phyloP scores from a whole-genome alignment of 768 basidiomycete species.

The Suillus plorans region DNA sequence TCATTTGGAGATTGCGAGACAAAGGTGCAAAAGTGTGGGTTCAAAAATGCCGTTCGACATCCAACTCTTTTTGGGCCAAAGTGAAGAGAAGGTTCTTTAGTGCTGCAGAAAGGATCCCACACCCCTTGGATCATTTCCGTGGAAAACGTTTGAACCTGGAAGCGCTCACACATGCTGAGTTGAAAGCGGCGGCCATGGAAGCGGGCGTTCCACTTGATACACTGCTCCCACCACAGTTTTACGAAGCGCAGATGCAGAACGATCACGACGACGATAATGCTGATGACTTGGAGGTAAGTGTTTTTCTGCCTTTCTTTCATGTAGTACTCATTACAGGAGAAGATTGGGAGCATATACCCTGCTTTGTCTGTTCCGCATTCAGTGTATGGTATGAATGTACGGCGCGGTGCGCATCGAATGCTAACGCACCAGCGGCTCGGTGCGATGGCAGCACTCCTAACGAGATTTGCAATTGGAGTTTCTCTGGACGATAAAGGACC shows the following conservation, averaged over 20 bases:
- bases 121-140: conserved; percentile 19
- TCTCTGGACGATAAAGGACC: conserved; percentile 22
- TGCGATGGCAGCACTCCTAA: conserved; percentile 55
- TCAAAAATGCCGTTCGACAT: conserved; percentile 3
- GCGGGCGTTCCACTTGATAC: conserved; percentile 59
- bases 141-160: conserved; percentile 65
- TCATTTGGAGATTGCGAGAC: conserved; percentile 62
- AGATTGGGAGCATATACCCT: conserved; percentile 1
- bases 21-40: conserved; percentile 55
- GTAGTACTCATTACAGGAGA: background rate
- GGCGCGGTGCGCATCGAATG: conserved; percentile 18
- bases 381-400: conserved; percentile 14
- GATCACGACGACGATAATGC: background rate
- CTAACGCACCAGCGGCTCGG: conserved; percentile 59
- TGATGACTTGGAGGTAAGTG: background rate
- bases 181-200: conserved; percentile 65
- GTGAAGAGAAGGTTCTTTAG: conserved; percentile 12
- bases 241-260: conserved; percentile 16
- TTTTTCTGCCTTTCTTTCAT: background rate
- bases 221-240: conserved; percentile 44
- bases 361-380: conserved; percentile 14
- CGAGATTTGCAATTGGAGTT: conserved; percentile 48
- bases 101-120: conserved; percentile 11
- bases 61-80: conserved; percentile 12
- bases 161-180: conserved; percentile 47